A percentile compares a stretch with the other conserved stretches of the same genome.
Evolutionary conservation across 2,329 filamentous ascomycete species (phyloP).

Genomic region (Exophiala mesophila): DNA sequence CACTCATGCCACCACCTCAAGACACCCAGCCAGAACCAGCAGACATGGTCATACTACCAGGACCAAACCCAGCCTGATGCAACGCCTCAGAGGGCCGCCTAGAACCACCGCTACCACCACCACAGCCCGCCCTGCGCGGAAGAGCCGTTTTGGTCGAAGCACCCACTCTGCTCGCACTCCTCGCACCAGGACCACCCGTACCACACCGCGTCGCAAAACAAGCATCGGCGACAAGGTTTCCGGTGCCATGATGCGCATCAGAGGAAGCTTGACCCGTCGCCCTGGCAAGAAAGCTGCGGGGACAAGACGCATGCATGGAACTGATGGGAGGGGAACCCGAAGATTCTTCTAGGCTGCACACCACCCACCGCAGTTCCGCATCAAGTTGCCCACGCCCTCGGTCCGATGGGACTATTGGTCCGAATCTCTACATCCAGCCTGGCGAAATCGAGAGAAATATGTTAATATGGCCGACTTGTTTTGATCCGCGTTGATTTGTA

Average conservation of each 20-base stretch:
- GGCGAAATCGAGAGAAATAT: conserved; percentile 16
- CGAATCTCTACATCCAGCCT: conserved; percentile 12
- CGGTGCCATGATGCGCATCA: conserved; percentile 68
- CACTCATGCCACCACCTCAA: conserved; percentile 10
- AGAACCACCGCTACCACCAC: conserved; percentile 38
- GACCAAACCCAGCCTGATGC: conserved; percentile 50
- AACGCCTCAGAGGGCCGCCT: conserved; percentile 45
- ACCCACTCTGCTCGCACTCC: conserved; percentile 5
- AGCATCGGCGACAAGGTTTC: conserved; percentile 72
- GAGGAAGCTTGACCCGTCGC: conserved; percentile 62
- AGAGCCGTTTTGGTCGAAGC: conserved; percentile 9
- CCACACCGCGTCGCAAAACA: conserved; percentile 61
- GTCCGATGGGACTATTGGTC: conserved; percentile 7
- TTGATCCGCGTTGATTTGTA: conserved; percentile 4
- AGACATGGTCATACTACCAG: neutral
- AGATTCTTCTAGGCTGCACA: conserved; percentile 22
- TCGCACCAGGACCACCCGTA: conserved; percentile 6
- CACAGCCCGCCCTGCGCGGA: conserved; percentile 35
- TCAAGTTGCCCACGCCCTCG: neutral
- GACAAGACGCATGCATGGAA: conserved; percentile 68
- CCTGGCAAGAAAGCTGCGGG: conserved; percentile 73
- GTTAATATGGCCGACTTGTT: conserved; percentile 10
- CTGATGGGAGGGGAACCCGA: conserved; percentile 55
- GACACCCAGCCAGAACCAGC: conserved; percentile 8
- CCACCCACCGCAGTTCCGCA: neutral